Evolutionary conservation across 768 basidiomycete species (phyloP), one percentile per base, ranked within the genome.

Genomic region (Amanita inopinata): DNA sequence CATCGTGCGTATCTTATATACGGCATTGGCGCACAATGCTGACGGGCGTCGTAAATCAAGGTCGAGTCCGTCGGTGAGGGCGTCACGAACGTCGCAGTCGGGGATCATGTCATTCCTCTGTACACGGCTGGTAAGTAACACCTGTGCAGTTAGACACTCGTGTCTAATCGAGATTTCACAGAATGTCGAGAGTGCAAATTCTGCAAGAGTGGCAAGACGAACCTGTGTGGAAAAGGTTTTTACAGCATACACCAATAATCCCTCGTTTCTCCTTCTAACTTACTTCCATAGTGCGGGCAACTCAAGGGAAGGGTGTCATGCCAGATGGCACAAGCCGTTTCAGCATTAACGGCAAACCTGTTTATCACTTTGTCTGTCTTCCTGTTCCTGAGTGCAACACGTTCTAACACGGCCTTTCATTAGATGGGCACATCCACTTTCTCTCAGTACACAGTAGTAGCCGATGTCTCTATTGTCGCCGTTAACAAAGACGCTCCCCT

Each of bases 351-450:
- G 96, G 93, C 23, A 66, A 94, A 63, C 70, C 80, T 34, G 73
- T 99, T 52, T 71, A 80, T 57, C 94, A 98, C 61, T 99, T 99
- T 55, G 91, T 94, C 49, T 50, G 87, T 66, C 5, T 33, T 39
- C 12, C 28, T 35, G 15, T 37, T 40, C 40, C 5, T 19, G 23
- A 7, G 12, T 17, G 18, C 22, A 19, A 38, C 23, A 38, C 37
- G 27, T 35, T 30, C 46, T 35, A 43, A 30, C 7, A 36, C 40
- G 9, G 27, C 11, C 35, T n/a, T 33, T 28, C 33, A 22, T 25
- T 44, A 96, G 92, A 99, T 98, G 96, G 96, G 96, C 32, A 90
- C 85, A 19, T 98, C 94, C 23, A 94, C 96, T 2, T 99, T 99
- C 70, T 96, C 94, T n/a, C 93, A 98, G 60, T 99, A 98, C 70